These are phyloP conservation scores for Macaranga tanarius DNA, from an alignment of 441 rosid species.

Conservation along the genomic window DNA sequence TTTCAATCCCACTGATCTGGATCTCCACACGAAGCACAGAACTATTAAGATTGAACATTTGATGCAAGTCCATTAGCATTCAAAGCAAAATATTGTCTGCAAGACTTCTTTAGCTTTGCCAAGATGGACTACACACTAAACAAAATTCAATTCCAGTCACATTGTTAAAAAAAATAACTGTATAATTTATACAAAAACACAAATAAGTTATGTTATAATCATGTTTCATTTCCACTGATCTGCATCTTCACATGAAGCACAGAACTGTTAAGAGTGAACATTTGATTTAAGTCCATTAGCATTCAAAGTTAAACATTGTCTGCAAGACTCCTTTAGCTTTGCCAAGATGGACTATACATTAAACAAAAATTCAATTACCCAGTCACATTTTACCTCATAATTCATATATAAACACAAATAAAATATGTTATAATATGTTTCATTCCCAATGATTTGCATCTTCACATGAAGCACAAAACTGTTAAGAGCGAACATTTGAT, in stretches of 20 bases:
- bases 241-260: slow-evolving; percentile 28
- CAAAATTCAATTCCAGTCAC: no score
- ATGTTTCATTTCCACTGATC: slow-evolving; percentile 33
- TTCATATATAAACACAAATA: not conserved
- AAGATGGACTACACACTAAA: slow-evolving; percentile 4
- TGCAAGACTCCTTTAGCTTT: slow-evolving; percentile 22
- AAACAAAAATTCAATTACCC: not conserved
- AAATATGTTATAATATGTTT: slow-evolving; percentile 13
- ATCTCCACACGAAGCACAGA: slow-evolving; percentile 27
- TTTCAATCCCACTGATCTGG: slow-evolving; percentile 32
- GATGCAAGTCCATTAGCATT: slow-evolving; percentile 54
- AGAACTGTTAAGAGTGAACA: slow-evolving; percentile 21
- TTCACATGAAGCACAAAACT: slow-evolving; percentile 25
- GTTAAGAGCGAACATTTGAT: slow-evolving; percentile 24
- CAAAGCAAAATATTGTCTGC: slow-evolving; percentile 45
- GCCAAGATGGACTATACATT: slow-evolving; percentile 39
- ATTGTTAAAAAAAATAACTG: not conserved
- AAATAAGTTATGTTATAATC: not conserved
- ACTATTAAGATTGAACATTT: slow-evolving; percentile 23
- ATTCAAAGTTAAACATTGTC: slow-evolving; percentile 56
- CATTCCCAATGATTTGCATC: slow-evolving; percentile 33
- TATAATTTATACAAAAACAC: not conserved
- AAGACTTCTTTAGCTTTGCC: slow-evolving; percentile 24
- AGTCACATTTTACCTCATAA: not conserved
- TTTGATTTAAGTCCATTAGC: slow-evolving; percentile 46